Conservation (phyloP, 768 basidiomycete genomes). For the Termitomyces sp. region DNA sequence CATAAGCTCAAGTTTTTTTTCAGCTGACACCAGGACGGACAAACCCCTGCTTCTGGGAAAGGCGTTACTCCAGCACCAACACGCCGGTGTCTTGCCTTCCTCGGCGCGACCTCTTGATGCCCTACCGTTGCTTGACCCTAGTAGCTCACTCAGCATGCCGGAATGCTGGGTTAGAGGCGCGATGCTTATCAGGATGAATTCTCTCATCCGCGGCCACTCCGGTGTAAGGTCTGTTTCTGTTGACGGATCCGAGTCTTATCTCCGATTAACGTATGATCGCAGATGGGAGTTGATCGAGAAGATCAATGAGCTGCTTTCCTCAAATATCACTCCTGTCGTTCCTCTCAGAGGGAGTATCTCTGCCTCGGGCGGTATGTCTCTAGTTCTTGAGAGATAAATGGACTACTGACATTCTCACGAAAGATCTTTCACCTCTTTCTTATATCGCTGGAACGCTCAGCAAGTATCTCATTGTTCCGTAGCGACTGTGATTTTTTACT, state of each 20-base stretch:
- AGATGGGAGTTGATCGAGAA: constrained; percentile 71
- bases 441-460: constrained; percentile 67
- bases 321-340: constrained; percentile 68
- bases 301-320: constrained; percentile 55
- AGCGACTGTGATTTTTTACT: not conserved
- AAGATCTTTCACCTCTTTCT: constrained; percentile 46
- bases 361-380: constrained; percentile 58
- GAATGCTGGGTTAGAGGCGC: constrained; percentile 83
- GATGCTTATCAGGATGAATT: constrained; percentile 76
- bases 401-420: not conserved
- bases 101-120: constrained; percentile 37
- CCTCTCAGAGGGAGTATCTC: constrained; percentile 76
- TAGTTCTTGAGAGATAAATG: not conserved
- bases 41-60: constrained; percentile 56
- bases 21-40: constrained; percentile 74
- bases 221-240: constrained; percentile 47
- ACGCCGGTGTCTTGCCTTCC: constrained; percentile 59
- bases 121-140: constrained; percentile 65
- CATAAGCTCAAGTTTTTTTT: not conserved
- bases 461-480: constrained; percentile 8
- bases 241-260: not conserved
- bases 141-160: constrained; percentile 68
- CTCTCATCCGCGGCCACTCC: constrained; percentile 75
- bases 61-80: constrained; percentile 71
- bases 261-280: not conserved